These are phyloP conservation scores for Tetragonia tetragonoides DNA, from an alignment of 148 eudicot genomes.

Conservation along the genomic window DNA sequence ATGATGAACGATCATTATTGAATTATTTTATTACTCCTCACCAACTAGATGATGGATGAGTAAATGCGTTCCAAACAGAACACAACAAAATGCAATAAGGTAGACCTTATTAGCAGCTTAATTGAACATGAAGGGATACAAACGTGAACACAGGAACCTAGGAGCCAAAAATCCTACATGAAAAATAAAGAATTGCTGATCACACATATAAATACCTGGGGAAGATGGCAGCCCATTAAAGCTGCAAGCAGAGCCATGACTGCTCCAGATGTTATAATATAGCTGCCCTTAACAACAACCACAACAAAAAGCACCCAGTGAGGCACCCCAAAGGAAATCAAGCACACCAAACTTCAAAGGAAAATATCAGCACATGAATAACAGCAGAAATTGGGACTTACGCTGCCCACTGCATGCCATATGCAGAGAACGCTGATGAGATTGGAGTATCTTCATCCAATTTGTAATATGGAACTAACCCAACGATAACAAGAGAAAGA, in stretches of 20 bases:
- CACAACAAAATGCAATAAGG: neutral
- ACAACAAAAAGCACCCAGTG: neutral
- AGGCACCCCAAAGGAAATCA: neutral
- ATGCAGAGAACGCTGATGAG: conserved; percentile 63
- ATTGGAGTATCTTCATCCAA: conserved; percentile 69
- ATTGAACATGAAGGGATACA: neutral
- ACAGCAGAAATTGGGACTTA: conserved; percentile 32
- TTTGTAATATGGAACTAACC: conserved; percentile 59
- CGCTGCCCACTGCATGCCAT: conserved; percentile 70
- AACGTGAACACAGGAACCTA: no score
- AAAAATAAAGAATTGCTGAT: neutral
- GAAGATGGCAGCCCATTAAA: conserved; percentile 68
- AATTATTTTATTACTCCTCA: neutral
- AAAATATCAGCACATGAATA: neutral
- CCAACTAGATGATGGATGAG: neutral
- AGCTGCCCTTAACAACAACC: conserved; percentile 31
- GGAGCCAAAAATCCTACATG: no score
- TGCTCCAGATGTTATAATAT: conserved; percentile 59
- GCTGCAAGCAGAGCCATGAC: conserved; percentile 63
- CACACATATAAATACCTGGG: conserved; percentile 45
- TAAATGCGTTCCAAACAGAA: neutral
- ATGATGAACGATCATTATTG: neutral
- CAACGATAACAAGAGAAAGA: conserved; percentile 64
- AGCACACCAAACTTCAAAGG: neutral
- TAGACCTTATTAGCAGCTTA: neutral